Conservation (phyloP, 352 stramenopile genomes). For the Pythium monospermum region DNA sequence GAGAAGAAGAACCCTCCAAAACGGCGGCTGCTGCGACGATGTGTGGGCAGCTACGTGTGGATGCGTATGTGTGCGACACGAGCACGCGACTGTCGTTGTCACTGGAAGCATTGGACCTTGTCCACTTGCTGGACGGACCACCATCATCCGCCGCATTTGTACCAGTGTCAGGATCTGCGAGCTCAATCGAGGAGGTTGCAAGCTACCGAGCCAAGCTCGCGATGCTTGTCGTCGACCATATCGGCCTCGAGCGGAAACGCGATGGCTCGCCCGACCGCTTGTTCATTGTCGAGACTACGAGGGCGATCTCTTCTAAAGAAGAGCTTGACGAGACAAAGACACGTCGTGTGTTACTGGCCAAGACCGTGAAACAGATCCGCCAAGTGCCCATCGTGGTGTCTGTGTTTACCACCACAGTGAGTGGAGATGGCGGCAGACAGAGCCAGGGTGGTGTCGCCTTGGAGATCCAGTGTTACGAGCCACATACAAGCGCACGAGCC, state of each 20-base stretch:
- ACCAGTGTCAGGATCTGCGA: no score
- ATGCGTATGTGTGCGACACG: slow-evolving; percentile 56
- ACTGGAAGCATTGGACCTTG: slow-evolving; percentile 34
- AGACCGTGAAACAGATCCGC: slow-evolving; percentile 35
- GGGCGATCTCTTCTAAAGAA: neutral
- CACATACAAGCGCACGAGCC: slow-evolving; percentile 31
- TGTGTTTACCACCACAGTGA: neutral
- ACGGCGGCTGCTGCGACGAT: neutral
- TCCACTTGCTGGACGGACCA: slow-evolving; percentile 34
- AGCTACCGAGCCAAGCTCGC: slow-evolving; percentile 27
- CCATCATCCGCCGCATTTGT: slow-evolving; percentile 4
- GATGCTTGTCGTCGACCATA: slow-evolving; percentile 38
- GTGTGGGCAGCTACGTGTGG: slow-evolving; percentile 33
- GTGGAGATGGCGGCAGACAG: neutral
- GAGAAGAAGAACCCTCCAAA: neutral
- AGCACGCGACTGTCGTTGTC: slow-evolving; percentile 44
- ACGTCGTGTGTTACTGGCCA: slow-evolving; percentile 23
- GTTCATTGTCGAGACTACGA: slow-evolving; percentile 34
- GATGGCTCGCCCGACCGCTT: slow-evolving; percentile 43
- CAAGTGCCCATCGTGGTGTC: slow-evolving; percentile 33
- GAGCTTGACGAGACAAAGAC: neutral
- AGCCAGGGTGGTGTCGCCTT: slow-evolving; percentile 3
- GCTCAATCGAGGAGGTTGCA: neutral
- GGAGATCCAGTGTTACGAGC: slow-evolving; percentile 38
- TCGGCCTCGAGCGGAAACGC: slow-evolving; percentile 43